Conservation (phyloP, 2,329 filamentous ascomycete genomes). For the Pseudocercospora vitis region DNA sequence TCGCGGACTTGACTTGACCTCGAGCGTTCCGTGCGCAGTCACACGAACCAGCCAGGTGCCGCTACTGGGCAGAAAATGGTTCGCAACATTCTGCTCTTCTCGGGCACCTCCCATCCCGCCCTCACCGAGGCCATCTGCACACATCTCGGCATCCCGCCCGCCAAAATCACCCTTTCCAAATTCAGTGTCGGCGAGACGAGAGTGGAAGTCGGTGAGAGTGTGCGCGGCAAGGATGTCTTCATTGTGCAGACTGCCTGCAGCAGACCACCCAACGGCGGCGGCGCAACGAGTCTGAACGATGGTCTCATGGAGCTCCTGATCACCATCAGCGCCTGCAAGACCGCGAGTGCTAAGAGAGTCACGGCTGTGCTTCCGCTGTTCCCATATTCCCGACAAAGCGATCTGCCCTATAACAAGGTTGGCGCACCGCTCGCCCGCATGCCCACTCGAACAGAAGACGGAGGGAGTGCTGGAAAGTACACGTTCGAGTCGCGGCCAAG, state of each 20-base stretch:
- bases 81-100: conserved; percentile 89
- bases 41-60: neutral
- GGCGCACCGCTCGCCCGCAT: conserved; percentile 82
- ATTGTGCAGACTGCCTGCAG: conserved; percentile 75
- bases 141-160: conserved; percentile 80
- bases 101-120: conserved; percentile 87
- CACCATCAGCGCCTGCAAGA: conserved; percentile 97
- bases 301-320: conserved; percentile 95
- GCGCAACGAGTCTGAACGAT: conserved; percentile 62
- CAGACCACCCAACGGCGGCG: conserved; percentile 11
- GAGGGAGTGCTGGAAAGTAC: conserved; percentile 56
- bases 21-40: neutral
- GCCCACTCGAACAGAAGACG: conserved; percentile 54
- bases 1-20: conserved; percentile 3
- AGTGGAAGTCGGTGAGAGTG: conserved; percentile 93
- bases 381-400: conserved; percentile 93
- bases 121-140: conserved; percentile 85
- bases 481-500: conserved; percentile 91
- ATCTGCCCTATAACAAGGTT: conserved; percentile 93
- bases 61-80: conserved; percentile 58
- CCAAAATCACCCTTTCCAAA: conserved; percentile 81
- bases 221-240: conserved; percentile 97
- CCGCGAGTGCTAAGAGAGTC: conserved; percentile 85
- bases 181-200: conserved; percentile 94
- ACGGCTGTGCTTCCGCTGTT: conserved; percentile 94